Conservation (phyloP, 2,329 filamentous ascomycete species). For the Cladophialophora yegresii region DNA sequence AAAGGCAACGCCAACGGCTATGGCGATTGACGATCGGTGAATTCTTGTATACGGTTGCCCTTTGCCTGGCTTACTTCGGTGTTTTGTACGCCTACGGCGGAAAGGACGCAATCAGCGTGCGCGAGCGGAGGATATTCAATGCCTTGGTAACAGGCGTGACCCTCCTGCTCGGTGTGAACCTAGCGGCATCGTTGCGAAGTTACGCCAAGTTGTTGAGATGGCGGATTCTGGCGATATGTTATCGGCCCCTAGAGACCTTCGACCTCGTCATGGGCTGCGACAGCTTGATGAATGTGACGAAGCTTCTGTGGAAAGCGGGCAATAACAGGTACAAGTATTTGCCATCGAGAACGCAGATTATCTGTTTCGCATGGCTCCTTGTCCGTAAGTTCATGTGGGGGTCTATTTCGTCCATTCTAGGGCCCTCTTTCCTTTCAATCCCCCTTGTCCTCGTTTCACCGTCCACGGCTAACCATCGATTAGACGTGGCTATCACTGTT, state of each 20-base stretch:
- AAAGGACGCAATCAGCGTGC: slow-evolving; percentile 18
- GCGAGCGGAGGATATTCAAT: slow-evolving; percentile 31
- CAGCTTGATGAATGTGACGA: slow-evolving; percentile 29
- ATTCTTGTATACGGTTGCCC: slow-evolving; percentile 26
- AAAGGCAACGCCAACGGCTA: slow-evolving; percentile 28
- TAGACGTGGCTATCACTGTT: slow-evolving; percentile 24
- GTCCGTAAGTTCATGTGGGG: slow-evolving; percentile 15
- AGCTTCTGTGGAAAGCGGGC: slow-evolving; percentile 28
- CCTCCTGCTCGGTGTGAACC: slow-evolving; percentile 29
- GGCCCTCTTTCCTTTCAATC: background rate
- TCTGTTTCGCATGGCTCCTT: slow-evolving; percentile 31
- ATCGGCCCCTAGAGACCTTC: slow-evolving; percentile 31
- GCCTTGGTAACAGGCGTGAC: slow-evolving; percentile 28
- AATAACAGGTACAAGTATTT: slow-evolving; percentile 19
- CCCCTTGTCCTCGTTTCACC: background rate
- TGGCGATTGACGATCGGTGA: slow-evolving; percentile 31
- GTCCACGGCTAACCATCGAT: background rate
- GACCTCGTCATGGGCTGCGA: slow-evolving; percentile 35
- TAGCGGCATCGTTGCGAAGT: slow-evolving; percentile 31
- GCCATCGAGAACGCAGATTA: slow-evolving; percentile 29
- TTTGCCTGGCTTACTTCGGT: slow-evolving; percentile 27
- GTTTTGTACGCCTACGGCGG: slow-evolving; percentile 28
- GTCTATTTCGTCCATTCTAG: background rate
- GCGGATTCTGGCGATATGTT: slow-evolving; percentile 28
- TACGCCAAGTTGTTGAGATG: slow-evolving; percentile 33